Base-by-base conservation (phyloP, 2,329 filamentous ascomycete genomes). In the Fusarium scirpi region DNA sequence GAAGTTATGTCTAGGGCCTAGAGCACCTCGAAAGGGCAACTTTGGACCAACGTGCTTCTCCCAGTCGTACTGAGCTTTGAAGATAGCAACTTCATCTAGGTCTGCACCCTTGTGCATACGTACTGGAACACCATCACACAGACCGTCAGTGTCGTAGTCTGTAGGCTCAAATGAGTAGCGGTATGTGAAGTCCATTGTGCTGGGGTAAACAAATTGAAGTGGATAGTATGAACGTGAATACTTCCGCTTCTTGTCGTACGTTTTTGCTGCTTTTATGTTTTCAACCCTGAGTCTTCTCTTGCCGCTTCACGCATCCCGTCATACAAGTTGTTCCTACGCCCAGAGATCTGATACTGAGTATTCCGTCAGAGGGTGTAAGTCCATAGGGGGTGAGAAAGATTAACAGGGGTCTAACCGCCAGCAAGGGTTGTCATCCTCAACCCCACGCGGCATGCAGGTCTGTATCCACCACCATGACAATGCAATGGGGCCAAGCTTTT, bases 111-210 rank as follows among this genome's bases (percentile, higher is more conserved):
- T 54, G 51, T 54, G 51, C 25, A 43, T 54, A 18, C 51, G 51
- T 8, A 54, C 51, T 16, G 51, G 51, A n/a, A 54, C 51, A 25
- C 51, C 51, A 16, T 54, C 51, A 54, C 51, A 54, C 2, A 54
- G 51, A 16, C 51, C 51, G 38, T 54, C 51, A 18, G 51, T 54
- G 27, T 54, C 51, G 27, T 54, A 54, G 15, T 54, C 51, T 16
- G 51, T 54, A 29, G 51, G 51, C 40, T 54, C 51, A 43, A 54
- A 54, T 0, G 51, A 54, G 29, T 54, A 54, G 16, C 34, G 38
- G 51, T 54, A 54, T 54, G 51, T 54, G 11, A 54, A 54, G 51
- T 54, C 40, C 51, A 54, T 54, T 44, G 51, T 27, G 32, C n/a
- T 22, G n/a, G 27, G 13, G 46, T 12, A 22, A 48, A 48, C 13